Conservation (phyloP, 345 rosid species). For the Conringia planisiliqua region DNA sequence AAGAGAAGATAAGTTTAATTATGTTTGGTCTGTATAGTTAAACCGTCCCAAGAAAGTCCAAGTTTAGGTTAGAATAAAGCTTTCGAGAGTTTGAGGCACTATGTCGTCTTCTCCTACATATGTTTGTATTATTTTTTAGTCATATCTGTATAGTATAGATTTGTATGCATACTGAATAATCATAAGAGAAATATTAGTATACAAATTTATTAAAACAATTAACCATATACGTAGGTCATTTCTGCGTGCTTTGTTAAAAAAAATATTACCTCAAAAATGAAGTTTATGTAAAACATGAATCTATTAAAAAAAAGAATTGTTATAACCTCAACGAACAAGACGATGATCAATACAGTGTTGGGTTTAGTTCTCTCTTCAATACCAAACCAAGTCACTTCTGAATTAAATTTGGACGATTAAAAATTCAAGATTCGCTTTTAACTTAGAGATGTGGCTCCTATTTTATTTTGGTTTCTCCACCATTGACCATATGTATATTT, state of each 20-base stretch:
- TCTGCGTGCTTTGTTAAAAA: not conserved
- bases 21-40: not conserved
- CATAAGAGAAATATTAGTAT: not conserved
- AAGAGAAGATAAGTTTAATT: not conserved
- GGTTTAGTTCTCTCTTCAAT: not conserved
- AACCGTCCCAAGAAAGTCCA: not conserved
- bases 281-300: not conserved
- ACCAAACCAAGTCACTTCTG: not conserved
- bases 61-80: not conserved
- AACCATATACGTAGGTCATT: not conserved
- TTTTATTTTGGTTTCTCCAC: not conserved
- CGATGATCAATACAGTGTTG: not conserved
- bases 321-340: not conserved
- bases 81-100: not conserved
- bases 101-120: not conserved
- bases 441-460: not conserved
- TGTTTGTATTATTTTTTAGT: not conserved
- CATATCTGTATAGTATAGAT: not conserved
- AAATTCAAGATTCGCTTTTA: not conserved
- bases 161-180: not conserved
- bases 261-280: not conserved
- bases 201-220: not conserved
- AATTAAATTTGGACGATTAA: not conserved
- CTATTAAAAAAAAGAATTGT: not conserved
- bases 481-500: conserved; percentile 7